phyloP scores from a whole-genome alignment of 164 flowering plant species.

The Chimonanthus salicifolius region DNA sequence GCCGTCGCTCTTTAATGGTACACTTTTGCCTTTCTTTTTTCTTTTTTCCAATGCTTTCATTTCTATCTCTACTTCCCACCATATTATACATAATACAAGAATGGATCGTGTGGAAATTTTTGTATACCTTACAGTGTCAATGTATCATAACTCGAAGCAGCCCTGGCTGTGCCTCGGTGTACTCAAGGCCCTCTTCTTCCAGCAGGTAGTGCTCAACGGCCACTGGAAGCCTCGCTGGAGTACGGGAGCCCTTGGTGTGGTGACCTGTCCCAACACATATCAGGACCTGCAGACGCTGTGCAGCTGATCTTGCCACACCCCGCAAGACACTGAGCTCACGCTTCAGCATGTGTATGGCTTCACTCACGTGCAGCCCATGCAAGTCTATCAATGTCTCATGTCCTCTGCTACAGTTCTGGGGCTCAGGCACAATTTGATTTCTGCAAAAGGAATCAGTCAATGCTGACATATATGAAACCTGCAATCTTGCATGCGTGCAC shows the following conservation, averaged over 20 bases:
- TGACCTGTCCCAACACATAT: constrained; percentile 96
- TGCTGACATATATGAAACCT: too few species aligned
- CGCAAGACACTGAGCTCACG: constrained; percentile 62
- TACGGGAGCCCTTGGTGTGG: constrained; percentile 87
- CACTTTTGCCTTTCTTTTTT: constrained; percentile 7
- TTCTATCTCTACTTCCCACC: constrained; percentile 19
- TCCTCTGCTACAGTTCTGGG: constrained; percentile 48
- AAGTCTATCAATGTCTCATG: constrained; percentile 84
- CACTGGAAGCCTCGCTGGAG: constrained; percentile 84
- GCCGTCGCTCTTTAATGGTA: too few species aligned
- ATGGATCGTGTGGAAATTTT: constrained; percentile 26
- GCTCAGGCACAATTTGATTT: constrained; percentile 48
- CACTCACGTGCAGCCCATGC: constrained; percentile 87
- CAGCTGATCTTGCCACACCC: constrained; percentile 63
- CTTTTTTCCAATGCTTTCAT: neutral
- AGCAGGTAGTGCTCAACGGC: constrained; percentile 83
- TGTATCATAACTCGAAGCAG: constrained; percentile 89
- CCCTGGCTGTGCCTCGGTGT: constrained; percentile 86
- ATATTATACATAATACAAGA: constrained; percentile 38
- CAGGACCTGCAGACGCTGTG: constrained; percentile 71
- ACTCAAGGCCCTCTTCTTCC: constrained; percentile 76
- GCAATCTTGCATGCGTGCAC: too few species aligned
- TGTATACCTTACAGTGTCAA: constrained; percentile 36
- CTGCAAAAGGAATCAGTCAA: constrained; percentile 24
- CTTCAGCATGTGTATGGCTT: constrained; percentile 82